Base-by-base conservation (phyloP, 352 stramenopile genomes). In the Phytophthora sansomeana region DNA sequence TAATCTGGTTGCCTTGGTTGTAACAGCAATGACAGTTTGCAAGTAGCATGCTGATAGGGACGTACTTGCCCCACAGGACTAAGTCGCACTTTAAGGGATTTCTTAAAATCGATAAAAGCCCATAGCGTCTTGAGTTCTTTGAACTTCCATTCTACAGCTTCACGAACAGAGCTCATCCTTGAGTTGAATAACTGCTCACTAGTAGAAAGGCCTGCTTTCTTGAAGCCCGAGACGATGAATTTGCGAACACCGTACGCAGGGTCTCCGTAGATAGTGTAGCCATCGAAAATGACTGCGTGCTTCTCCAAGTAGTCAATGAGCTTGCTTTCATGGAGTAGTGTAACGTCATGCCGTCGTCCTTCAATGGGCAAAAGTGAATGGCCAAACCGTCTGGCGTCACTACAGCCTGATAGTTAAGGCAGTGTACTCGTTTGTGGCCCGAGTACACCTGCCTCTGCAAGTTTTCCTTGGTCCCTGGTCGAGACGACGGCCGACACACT, bases 311-410 rank as follows among this genome's bases (percentile, higher is more conserved):
- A 50, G 6, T 41, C 26, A 11, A 38, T 52, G 6, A 60, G 29
- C 41, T 52, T 52, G 41, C 29, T 60, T 30, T 43, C 52, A 6
- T 60, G 38, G 0, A 60, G 39, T 3, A 50, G 52, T 2, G 52
- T 51, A 16, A 60, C 43, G 16, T 51, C 30, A 17, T 50, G 39
- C 3, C 38, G 26, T 14, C 43, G 42, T 4, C 47, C 47, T 24
- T 55, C 47, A 43, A 55, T 29, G 4, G 47, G 41, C 52, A 60
- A 33, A 59, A 59, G 19, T 51, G 52, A 30, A 60, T 52, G 38
- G 24, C 38, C 26, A 38, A 29, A 16, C 51, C 21, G 17, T n/a
- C n/a, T n/a, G n/a, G n/a, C n/a, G n/a, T n/a, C n/a, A n/a, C n/a
- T n/a, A n/a, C n/a, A n/a, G n/a, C n/a, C n/a, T n/a, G n/a, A n/a